Conservation (phyloP, 345 rosid genomes). For the Abelmoschus esculentus region DNA sequence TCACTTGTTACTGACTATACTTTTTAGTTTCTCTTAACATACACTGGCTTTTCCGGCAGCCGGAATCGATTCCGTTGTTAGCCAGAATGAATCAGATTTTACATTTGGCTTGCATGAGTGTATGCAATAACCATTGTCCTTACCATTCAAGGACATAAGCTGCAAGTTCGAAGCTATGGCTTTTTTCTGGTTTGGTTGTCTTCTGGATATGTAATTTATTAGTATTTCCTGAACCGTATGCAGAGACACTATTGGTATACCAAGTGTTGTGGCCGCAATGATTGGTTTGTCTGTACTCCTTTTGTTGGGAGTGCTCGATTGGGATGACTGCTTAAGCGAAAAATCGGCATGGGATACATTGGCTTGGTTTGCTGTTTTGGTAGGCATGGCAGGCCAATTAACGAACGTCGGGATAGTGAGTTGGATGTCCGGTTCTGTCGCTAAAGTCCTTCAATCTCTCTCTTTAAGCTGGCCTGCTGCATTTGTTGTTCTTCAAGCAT, state of each 20-base stretch:
- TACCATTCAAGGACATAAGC: background rate
- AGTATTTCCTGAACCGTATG: slow-evolving; percentile 13
- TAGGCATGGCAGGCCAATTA: slow-evolving; percentile 93
- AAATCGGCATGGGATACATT: slow-evolving; percentile 98
- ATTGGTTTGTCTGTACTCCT: slow-evolving; percentile 84
- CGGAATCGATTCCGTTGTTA: background rate
- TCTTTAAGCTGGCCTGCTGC: slow-evolving; percentile 93
- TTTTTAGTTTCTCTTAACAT: background rate
- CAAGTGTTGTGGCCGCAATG: slow-evolving; percentile 97
- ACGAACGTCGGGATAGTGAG: slow-evolving; percentile 76
- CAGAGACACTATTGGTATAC: slow-evolving; percentile 77
- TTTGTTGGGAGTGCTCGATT: slow-evolving; percentile 78
- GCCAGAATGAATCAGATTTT: background rate
- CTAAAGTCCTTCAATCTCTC: slow-evolving; percentile 50
- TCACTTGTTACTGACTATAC: background rate
- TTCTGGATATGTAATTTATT: background rate
- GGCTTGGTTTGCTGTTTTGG: slow-evolving; percentile 90
- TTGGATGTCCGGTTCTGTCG: slow-evolving; percentile 87
- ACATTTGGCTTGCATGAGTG: slow-evolving; percentile 1
- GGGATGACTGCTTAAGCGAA: slow-evolving; percentile 94
- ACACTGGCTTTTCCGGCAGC: background rate
- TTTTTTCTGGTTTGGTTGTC: background rate
- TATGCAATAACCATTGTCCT: background rate
- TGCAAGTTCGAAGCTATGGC: background rate
- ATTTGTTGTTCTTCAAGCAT: slow-evolving; percentile 78